Conservation (phyloP, 2,329 filamentous ascomycete species). For the Onygenales sp. region DNA sequence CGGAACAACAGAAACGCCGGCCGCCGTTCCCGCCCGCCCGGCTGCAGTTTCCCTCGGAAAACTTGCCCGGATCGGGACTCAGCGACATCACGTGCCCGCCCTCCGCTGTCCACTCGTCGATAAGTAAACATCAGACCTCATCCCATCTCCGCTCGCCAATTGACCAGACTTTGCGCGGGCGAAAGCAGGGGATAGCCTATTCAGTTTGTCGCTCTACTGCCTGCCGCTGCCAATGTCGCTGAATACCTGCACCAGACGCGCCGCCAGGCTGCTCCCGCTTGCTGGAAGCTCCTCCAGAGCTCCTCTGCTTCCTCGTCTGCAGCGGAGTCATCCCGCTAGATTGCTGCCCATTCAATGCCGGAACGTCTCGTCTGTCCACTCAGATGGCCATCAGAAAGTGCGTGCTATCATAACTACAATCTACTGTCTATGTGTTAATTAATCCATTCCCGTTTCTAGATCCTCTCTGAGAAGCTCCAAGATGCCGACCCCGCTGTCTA, state of each 20-base stretch:
- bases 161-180: no score
- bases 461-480: constrained; percentile 69
- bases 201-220: not conserved
- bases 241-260: constrained; percentile 27
- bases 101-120: no score
- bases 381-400: constrained; percentile 35
- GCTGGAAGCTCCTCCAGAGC: constrained; percentile 23
- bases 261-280: constrained; percentile 22
- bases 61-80: no score
- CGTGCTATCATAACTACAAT: not conserved
- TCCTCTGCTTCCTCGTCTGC: constrained; percentile 12
- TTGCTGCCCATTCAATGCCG: constrained; percentile 24
- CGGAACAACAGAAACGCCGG: not conserved
- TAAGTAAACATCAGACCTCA: no score
- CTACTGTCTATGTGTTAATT: constrained; percentile 3
- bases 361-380: constrained; percentile 28
- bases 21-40: no score
- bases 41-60: no score
- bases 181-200: no score
- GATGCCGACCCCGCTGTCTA: constrained; percentile 80
- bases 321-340: constrained; percentile 12
- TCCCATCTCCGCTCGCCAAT: no score
- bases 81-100: no score
- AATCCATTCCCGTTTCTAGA: constrained; percentile 39
- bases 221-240: constrained; percentile 21